phyloP scores from a whole-genome alignment of 495 filamentous ascomycete species.

The Neurospora sp. region DNA sequence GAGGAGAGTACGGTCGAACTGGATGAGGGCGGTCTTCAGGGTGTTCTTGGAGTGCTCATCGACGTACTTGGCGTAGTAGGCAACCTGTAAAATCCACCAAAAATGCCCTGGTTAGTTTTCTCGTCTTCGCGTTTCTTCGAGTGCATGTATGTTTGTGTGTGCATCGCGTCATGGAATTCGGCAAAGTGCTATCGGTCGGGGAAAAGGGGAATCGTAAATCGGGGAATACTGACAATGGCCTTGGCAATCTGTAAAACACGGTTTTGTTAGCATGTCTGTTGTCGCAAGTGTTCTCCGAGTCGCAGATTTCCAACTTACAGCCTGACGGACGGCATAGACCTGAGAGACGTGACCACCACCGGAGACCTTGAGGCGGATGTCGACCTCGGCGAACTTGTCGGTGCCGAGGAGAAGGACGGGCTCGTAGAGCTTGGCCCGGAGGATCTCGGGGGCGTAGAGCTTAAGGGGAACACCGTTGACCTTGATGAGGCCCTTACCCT shows the following conservation, averaged over 20 bases:
- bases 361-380: constrained; percentile 92
- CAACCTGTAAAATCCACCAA: constrained; percentile 35
- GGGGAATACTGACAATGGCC: constrained; percentile 24
- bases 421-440: constrained; percentile 97
- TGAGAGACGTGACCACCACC: constrained; percentile 97
- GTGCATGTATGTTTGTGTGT: not conserved
- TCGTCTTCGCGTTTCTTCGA: not conserved
- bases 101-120: not conserved
- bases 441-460: constrained; percentile 90
- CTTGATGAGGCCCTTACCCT: constrained; percentile 71
- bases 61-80: constrained; percentile 99
- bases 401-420: constrained; percentile 90
- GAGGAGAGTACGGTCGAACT: constrained; percentile 93
- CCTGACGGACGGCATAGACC: constrained; percentile 97
- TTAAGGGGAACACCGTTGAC: constrained; percentile 94
- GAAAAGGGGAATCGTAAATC: not conserved
- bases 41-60: constrained; percentile 99
- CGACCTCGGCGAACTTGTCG: constrained; percentile 79
- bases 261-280: constrained; percentile 7
- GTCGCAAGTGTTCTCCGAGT: not conserved
- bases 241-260: constrained; percentile 60
- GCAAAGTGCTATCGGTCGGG: not conserved
- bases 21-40: constrained; percentile 86
- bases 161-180: not conserved
- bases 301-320: constrained; percentile 26